Conservation (phyloP, 805 yeast genomes). For the Pichia manshurica region DNA sequence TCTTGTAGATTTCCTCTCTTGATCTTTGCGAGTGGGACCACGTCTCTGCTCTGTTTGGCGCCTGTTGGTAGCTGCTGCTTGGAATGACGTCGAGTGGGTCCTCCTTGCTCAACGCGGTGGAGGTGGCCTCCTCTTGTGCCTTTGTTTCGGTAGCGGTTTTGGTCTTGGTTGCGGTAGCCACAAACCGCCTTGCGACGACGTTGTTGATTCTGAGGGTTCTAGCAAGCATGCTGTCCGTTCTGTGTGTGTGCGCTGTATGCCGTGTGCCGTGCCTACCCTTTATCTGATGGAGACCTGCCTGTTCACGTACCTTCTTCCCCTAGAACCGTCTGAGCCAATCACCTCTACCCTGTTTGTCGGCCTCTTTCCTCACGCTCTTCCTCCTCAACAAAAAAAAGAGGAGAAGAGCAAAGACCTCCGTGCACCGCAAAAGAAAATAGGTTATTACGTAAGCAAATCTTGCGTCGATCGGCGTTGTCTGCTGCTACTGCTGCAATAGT, state of each 20-base stretch:
- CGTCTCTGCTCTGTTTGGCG: constrained; percentile 65
- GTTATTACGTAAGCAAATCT: too few relatives aligned
- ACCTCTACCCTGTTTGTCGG: too few relatives aligned
- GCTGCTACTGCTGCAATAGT: too few relatives aligned
- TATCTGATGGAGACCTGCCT: too few relatives aligned
- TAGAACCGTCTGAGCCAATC: too few relatives aligned
- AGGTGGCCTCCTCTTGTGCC: constrained; percentile 7
- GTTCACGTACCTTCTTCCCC: too few relatives aligned
- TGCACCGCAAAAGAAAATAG: too few relatives aligned
- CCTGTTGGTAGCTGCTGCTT: constrained; percentile 37
- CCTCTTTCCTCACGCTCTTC: too few relatives aligned
- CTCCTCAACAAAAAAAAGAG: neutral
- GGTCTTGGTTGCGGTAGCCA: constrained; percentile 16
- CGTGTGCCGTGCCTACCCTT: too few relatives aligned
- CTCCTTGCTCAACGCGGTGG: constrained; percentile 13
- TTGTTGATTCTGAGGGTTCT: neutral
- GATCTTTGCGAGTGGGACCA: constrained; percentile 71
- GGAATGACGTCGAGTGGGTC: constrained; percentile 18
- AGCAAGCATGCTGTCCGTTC: neutral
- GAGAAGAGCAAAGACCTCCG: neutral
- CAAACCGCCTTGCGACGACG: constrained; percentile 10
- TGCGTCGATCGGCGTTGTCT: too few relatives aligned
- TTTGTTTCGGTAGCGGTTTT: constrained; percentile 14
- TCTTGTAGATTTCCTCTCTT: constrained; percentile 48
- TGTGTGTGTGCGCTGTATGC: too few relatives aligned